Evolutionary conservation across 305 asterid genomes (phyloP).

Genomic region (Stenogyne calaminthoides): DNA sequence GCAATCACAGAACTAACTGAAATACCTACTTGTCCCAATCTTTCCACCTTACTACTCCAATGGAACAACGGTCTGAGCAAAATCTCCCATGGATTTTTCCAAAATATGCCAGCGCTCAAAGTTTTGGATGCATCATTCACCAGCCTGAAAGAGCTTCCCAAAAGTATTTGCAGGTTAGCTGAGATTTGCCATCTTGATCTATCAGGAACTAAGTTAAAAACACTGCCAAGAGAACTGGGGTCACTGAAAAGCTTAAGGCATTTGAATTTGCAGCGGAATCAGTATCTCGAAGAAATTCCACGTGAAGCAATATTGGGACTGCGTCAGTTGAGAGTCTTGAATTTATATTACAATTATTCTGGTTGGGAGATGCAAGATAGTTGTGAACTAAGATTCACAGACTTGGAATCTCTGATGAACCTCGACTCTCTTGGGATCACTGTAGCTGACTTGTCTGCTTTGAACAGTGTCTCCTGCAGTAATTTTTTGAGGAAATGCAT

Average conservation of each 20-base stretch:
- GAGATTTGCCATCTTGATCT: constrained; percentile 49
- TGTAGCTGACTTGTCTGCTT: constrained; percentile 30
- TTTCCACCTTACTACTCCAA: constrained; percentile 43
- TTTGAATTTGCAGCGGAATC: constrained; percentile 49
- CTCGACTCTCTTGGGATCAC: constrained; percentile 48
- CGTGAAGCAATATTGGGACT: constrained; percentile 38
- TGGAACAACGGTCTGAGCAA: constrained; percentile 44
- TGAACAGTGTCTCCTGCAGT: constrained; percentile 33
- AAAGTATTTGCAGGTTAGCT: constrained; percentile 37
- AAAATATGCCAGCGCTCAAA: constrained; percentile 41
- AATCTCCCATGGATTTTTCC: constrained; percentile 36
- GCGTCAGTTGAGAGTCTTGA: constrained; percentile 40
- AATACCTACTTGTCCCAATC: constrained; percentile 37
- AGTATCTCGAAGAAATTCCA: constrained; percentile 40
- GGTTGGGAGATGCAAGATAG: constrained; percentile 35
- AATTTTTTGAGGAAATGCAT: constrained; percentile 36
- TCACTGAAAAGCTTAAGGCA: constrained; percentile 35
- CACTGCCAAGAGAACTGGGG: constrained; percentile 44
- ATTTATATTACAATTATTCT: constrained; percentile 46
- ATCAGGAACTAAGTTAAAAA: constrained; percentile 45
- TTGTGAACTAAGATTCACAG: constrained; percentile 32
- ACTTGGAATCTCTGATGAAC: constrained; percentile 35
- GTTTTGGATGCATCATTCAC: constrained; percentile 49
- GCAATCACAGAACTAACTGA: constrained; percentile 38
- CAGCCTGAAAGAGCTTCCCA: constrained; percentile 42